Evolutionary conservation across 371 early-diverging fungal genomes (phyloP).

Genomic region (Actinomortierella wolfii): DNA sequence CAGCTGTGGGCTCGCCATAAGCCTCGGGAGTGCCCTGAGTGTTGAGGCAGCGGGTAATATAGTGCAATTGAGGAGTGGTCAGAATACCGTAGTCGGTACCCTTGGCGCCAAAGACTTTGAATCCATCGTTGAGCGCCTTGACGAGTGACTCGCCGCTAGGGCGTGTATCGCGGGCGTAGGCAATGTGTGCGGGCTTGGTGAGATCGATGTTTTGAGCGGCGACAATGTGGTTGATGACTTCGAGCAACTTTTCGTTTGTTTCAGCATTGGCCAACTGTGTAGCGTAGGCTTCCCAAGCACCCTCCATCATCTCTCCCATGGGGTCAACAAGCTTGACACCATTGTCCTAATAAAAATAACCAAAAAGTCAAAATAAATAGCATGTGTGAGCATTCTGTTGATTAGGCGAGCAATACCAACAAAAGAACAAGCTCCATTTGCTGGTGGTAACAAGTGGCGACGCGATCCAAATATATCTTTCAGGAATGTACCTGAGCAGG

Average conservation of each 20-base stretch:
- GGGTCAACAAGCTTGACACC: constrained; percentile 99
- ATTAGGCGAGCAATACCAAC: neutral
- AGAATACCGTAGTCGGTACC: constrained; percentile 86
- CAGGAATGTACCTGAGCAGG: constrained; percentile 74
- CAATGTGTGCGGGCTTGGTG: constrained; percentile 67
- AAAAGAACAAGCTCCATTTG: neutral
- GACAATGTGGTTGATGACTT: constrained; percentile 69
- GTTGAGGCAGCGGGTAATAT: constrained; percentile 89
- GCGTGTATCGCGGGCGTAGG: constrained; percentile 93
- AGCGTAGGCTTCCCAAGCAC: constrained; percentile 95
- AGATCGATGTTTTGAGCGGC: constrained; percentile 73
- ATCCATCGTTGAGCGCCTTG: constrained; percentile 79
- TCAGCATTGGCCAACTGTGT: constrained; percentile 92
- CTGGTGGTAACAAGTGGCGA: neutral
- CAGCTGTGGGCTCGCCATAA: constrained; percentile 92
- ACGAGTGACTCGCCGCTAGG: constrained; percentile 90
- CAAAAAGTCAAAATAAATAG: neutral
- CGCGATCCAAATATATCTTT: neutral
- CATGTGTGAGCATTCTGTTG: neutral
- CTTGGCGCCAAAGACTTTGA: constrained; percentile 72
- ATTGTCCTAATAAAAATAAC: constrained; percentile 80
- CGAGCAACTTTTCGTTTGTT: constrained; percentile 68
- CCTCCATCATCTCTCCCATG: constrained; percentile 97
- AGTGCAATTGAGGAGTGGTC: constrained; percentile 98
- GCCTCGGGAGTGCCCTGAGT: constrained; percentile 75